Conservation (phyloP, 2,329 filamentous ascomycete species). For the Penicillium sumatraense region DNA sequence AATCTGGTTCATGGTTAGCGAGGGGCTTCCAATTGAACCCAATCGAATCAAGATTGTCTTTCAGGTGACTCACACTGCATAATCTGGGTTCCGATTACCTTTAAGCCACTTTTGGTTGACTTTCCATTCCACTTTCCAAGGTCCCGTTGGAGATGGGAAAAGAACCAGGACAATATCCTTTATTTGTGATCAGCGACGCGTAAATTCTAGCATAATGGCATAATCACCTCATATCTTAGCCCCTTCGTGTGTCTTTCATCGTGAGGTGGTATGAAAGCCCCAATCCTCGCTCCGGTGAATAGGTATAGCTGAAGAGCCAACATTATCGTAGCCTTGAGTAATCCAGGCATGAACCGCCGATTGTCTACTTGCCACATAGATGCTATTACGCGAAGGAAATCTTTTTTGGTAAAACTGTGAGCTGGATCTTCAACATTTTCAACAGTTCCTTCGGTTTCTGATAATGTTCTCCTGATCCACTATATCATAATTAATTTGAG, state of each 20-base stretch:
- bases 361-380: constrained; percentile 17
- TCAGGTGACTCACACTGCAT: constrained; percentile 13
- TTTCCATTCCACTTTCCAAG: constrained; percentile 21
- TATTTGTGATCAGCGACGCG: constrained; percentile 3
- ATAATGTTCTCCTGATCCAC: constrained; percentile 20
- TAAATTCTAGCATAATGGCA: not conserved
- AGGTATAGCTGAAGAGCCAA: constrained; percentile 20
- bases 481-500: constrained; percentile 9
- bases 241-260: constrained; percentile 14
- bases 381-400: constrained; percentile 13
- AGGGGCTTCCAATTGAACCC: not conserved
- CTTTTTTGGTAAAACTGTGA: constrained; percentile 17
- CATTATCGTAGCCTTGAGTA: constrained; percentile 18
- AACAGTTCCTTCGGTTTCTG: constrained; percentile 11
- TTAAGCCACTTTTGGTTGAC: constrained; percentile 20
- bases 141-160: constrained; percentile 17
- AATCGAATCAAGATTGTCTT: not conserved
- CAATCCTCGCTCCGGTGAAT: constrained; percentile 20
- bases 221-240: constrained; percentile 12
- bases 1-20: constrained; percentile 8
- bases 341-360: constrained; percentile 14
- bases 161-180: constrained; percentile 19
- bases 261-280: constrained; percentile 17
- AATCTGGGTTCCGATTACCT: constrained; percentile 20
- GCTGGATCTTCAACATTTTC: constrained; percentile 15